These are phyloP conservation scores for Colletotrichum scovillei DNA, from an alignment of 2,329 filamentous ascomycete genomes.

Conservation along the genomic window DNA sequence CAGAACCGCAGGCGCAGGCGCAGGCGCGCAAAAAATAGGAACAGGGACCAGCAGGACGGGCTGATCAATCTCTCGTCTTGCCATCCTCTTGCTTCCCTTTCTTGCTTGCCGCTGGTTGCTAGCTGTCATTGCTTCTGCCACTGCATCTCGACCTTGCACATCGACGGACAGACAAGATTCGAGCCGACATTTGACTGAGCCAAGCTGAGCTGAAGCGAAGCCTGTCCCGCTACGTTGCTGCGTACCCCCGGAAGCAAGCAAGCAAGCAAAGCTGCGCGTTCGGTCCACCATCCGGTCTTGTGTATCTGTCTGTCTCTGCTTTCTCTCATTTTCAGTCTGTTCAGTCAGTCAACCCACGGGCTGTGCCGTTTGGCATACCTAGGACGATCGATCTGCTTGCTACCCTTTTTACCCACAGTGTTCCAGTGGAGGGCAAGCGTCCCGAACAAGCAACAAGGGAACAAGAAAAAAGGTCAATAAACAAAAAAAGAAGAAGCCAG, in stretches of 20 bases:
- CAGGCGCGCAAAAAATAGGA: conserved; percentile 33
- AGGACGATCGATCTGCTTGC: neutral
- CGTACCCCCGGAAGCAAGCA: conserved; percentile 4
- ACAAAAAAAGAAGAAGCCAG: neutral
- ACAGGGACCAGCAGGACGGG: conserved; percentile 28
- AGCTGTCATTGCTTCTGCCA: conserved; percentile 11
- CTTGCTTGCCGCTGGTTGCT: conserved; percentile 18
- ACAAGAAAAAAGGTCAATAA: neutral
- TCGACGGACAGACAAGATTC: conserved; percentile 11
- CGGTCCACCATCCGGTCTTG: conserved; percentile 15
- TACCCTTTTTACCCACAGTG: neutral
- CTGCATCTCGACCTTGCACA: conserved; percentile 5
- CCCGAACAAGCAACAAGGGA: neutral
- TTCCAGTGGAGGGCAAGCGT: neutral
- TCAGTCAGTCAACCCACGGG: conserved; percentile 22
- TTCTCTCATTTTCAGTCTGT: conserved; percentile 21
- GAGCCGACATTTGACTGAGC: neutral
- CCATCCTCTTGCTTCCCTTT: conserved; percentile 25
- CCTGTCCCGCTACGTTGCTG: neutral
- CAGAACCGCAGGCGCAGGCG: conserved; percentile 8
- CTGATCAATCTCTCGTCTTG: conserved; percentile 22
- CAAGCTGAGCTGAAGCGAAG: conserved; percentile 8
- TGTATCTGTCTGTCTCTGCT: conserved; percentile 14
- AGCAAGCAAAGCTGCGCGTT: conserved; percentile 14
- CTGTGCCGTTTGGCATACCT: conserved; percentile 17